Base-by-base conservation (phyloP, 139 green algal species). In the Ettlia oleoabundans region DNA sequence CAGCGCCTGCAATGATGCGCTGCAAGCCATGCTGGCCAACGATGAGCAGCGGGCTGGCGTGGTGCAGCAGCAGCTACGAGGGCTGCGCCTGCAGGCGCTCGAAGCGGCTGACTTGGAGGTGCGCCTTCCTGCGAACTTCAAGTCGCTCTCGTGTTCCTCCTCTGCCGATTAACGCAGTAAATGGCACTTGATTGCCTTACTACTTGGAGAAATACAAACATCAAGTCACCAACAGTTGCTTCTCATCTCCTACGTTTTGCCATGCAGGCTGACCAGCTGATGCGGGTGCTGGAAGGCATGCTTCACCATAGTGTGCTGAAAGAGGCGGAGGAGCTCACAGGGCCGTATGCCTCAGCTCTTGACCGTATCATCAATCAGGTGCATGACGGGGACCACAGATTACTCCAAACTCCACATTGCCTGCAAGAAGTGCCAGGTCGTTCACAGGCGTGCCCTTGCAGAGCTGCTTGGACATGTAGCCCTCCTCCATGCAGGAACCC, bases 311-410 rank as follows among this genome's bases (percentile, higher is more conserved):
- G 41, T 0, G 26, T 90, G 28, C 58, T 84, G 1, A 41, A 41
- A 2, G 83, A 84, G 35, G 74, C 73, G 10, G 78, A 65, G 8
- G 10, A 80, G 9, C 74, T 90, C 38, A 40, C 76, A 1, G 86
- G 80, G 9, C 52, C 42, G 8, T 81, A 81, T 42, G 66, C 67
- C 7, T 55, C 74, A 18, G 83, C 86, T 10, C 77, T 90, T 18
- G 51, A 86, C 52, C 70, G 83, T 10, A 52, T 90, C 1, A 63
- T 47, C 38, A 90, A 90, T 40, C 86, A 90, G 86, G 86, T 85
- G 62, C 6, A n/a, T n/a, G n/a, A n/a, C n/a, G n/a, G n/a, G n/a
- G n/a, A n/a, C n/a, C n/a, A n/a, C n/a, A n/a, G n/a, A n/a, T n/a
- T n/a, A n/a, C n/a, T n/a, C n/a, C n/a, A n/a, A n/a, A n/a, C n/a